phyloP scores from a whole-genome alignment of 805 yeast species.

The Metschnikowia gelsemii region DNA sequence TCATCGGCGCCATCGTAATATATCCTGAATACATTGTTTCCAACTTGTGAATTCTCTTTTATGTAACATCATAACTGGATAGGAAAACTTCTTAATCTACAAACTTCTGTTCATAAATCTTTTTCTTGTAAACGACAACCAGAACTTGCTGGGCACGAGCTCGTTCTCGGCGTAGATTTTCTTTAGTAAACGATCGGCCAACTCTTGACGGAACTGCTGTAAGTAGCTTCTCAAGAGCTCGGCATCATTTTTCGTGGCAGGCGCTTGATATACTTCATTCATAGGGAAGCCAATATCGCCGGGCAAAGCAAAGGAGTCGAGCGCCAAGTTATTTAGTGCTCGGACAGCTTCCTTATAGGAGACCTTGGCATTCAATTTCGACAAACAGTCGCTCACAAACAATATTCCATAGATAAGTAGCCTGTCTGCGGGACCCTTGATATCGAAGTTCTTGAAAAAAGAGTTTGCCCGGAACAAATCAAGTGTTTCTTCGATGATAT shows the following conservation, averaged over 20 bases:
- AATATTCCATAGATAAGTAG: constrained; percentile 90
- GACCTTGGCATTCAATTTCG: constrained; percentile 52
- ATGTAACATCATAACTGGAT: no score
- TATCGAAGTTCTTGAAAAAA: constrained; percentile 94
- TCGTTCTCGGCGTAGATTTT: constrained; percentile 65
- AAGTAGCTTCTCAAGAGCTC: constrained; percentile 79
- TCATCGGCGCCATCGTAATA: no score
- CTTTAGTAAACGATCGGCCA: constrained; percentile 74
- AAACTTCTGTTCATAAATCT: constrained; percentile 92
- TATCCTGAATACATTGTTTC: no score
- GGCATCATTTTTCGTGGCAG: constrained; percentile 69
- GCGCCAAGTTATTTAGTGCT: constrained; percentile 75
- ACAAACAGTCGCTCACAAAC: constrained; percentile 81
- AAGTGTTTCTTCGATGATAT: constrained; percentile 85
- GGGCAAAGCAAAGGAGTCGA: constrained; percentile 87
- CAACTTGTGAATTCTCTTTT: no score
- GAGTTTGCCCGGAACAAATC: constrained; percentile 95
- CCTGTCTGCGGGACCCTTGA: constrained; percentile 93
- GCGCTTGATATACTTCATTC: constrained; percentile 74
- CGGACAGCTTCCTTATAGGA: constrained; percentile 60
- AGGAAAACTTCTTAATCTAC: no score
- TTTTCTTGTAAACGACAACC: constrained; percentile 95
- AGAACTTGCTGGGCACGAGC: constrained; percentile 74
- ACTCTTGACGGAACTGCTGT: constrained; percentile 92
- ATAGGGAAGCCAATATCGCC: constrained; percentile 95